Evolutionary conservation across 139 green algal species (phyloP).

Genomic region (Medakamo hakoo): DNA sequence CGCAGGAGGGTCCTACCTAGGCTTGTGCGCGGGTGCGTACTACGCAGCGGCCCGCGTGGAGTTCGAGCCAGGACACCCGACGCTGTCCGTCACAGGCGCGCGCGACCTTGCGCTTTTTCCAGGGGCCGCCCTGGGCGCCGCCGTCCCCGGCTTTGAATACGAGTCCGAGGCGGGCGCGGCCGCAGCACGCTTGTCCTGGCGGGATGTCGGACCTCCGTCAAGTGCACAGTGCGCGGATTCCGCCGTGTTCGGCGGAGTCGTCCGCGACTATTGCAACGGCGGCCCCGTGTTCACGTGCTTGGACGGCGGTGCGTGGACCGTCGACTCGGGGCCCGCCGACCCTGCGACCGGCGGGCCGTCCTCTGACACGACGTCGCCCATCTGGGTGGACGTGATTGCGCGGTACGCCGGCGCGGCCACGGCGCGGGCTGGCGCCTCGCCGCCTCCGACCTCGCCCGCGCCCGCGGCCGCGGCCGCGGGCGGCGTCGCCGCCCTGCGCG

Average conservation of each 20-base stretch:
- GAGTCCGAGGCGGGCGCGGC: slow-evolving; percentile 25
- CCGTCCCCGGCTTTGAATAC: slow-evolving; percentile 43
- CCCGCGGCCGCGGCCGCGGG: too few species aligned
- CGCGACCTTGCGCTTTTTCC: slow-evolving; percentile 50
- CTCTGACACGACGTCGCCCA: not conserved
- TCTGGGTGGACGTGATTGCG: not conserved
- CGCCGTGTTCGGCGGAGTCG: not conserved
- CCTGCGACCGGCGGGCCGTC: too few species aligned
- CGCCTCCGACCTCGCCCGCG: not conserved
- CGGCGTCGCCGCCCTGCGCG: slow-evolving; percentile 6
- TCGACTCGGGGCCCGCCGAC: too few species aligned
- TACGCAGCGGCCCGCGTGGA: slow-evolving; percentile 32
- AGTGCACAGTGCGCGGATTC: not conserved
- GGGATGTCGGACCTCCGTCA: not conserved
- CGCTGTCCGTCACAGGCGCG: slow-evolving; percentile 33
- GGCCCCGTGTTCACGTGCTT: slow-evolving; percentile 31
- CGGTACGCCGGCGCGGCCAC: not conserved
- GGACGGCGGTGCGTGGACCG: not conserved
- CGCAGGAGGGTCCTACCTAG: slow-evolving; percentile 38
- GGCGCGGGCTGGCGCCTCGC: not conserved
- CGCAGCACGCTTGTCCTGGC: slow-evolving; percentile 13
- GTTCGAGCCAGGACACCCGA: slow-evolving; percentile 37
- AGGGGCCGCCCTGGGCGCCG: slow-evolving; percentile 22
- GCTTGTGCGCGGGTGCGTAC: slow-evolving; percentile 59
- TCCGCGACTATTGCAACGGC: slow-evolving; percentile 49